A percentile compares a stretch with the other conserved stretches of the same genome.
Evolutionary conservation across 495 filamentous ascomycete species (phyloP).

Genomic region (Podospora pseudoanserina): DNA sequence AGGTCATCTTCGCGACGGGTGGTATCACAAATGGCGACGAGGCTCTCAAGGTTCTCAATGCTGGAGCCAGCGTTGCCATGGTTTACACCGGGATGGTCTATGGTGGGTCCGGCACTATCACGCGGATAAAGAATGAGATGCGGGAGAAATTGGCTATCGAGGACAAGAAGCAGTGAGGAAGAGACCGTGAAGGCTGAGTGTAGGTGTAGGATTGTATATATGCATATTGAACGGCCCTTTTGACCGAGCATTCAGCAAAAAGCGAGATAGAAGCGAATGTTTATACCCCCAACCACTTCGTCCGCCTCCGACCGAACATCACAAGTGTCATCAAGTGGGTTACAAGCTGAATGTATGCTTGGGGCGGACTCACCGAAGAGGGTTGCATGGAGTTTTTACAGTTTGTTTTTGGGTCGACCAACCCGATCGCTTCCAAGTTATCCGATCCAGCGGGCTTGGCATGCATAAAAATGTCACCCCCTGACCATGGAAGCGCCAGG

Average conservation of each 20-base stretch:
- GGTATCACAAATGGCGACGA: conserved; percentile 84
- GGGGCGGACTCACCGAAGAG: neutral
- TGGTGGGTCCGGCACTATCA: conserved; percentile 79
- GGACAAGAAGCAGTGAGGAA: conserved; percentile 9
- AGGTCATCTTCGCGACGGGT: conserved; percentile 88
- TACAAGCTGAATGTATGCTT: neutral
- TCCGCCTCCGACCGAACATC: neutral
- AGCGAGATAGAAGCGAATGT: neutral
- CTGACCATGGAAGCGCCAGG: neutral
- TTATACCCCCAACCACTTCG: neutral
- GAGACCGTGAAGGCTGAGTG: neutral
- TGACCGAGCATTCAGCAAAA: neutral
- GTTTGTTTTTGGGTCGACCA: neutral
- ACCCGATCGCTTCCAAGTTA: neutral
- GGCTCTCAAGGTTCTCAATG: conserved; percentile 71
- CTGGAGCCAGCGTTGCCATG: conserved; percentile 84
- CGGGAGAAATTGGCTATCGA: conserved; percentile 41
- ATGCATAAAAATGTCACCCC: neutral
- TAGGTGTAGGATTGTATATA: conserved; percentile 3
- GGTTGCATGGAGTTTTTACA: neutral
- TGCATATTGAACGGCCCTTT: neutral
- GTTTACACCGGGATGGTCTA: conserved; percentile 79
- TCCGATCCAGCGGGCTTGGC: neutral
- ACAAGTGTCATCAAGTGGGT: neutral
- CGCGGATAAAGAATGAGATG: conserved; percentile 84